Percentiles rank a stretch among this genome's conserved stretches.
Conservation (phyloP, 2,329 filamentous ascomycete species). For the Neopestalotiopsis clavispora region DNA sequence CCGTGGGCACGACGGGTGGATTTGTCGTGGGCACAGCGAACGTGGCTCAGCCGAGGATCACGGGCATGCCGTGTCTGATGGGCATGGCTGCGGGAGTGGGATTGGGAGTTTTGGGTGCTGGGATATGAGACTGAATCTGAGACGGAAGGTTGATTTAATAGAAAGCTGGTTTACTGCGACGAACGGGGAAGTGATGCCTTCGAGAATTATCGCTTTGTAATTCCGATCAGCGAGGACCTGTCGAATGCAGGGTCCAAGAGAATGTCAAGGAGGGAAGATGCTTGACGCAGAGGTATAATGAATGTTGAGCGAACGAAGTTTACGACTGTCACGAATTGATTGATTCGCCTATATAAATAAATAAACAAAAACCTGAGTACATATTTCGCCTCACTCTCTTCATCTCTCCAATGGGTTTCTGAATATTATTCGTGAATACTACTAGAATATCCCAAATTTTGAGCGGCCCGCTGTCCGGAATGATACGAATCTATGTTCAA, state of each 20-base stretch:
- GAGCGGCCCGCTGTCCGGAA: no score
- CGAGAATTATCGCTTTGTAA: no score
- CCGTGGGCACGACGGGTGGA: slow-evolving; percentile 29
- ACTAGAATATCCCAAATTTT: no score
- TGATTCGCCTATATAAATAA: background rate
- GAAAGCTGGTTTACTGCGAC: background rate
- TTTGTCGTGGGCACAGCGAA: slow-evolving; percentile 34
- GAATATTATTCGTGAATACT: background rate
- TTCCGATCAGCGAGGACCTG: background rate
- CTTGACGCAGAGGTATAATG: background rate
- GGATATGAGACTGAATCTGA: slow-evolving; percentile 23
- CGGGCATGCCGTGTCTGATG: slow-evolving; percentile 32
- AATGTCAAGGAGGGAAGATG: background rate
- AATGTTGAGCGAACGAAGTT: background rate
- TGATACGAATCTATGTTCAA: no score
- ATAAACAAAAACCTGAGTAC: background rate
- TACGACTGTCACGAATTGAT: background rate
- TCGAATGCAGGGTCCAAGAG: background rate
- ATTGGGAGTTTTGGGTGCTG: slow-evolving; percentile 33
- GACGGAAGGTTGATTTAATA: background rate
- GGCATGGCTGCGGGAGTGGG: slow-evolving; percentile 37
- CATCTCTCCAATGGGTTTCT: no score
- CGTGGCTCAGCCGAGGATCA: slow-evolving; percentile 31
- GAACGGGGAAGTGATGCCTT: background rate
- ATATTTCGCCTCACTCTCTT: background rate